Conservation (phyloP, 768 basidiomycete genomes). For the Heimioporus sp. region DNA sequence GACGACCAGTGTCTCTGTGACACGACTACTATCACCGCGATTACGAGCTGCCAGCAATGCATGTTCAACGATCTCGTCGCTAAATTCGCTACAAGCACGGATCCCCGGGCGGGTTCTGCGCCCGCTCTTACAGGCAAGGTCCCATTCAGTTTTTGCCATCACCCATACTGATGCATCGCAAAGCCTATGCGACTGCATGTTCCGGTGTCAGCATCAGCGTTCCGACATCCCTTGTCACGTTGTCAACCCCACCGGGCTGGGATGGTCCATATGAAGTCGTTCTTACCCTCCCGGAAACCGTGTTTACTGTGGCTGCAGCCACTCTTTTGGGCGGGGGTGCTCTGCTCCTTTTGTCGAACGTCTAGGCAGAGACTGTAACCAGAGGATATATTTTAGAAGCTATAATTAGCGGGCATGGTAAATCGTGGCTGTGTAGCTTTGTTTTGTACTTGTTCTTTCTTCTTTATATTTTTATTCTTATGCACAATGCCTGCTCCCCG, state of each 20-base stretch:
- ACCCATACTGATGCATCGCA: conserved; percentile 3
- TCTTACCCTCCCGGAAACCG: conserved; percentile 44
- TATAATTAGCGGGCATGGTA: too few species aligned
- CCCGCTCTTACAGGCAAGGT: conserved; percentile 53
- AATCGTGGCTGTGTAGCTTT: conserved; percentile 16
- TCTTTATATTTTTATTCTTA: neutral
- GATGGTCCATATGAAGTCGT: conserved; percentile 53
- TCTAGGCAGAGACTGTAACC: conserved; percentile 41
- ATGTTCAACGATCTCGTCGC: conserved; percentile 56
- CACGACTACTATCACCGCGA: conserved; percentile 35
- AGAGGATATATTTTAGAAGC: too few species aligned
- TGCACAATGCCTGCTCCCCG: conserved; percentile 14
- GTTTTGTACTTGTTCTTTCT: neutral
- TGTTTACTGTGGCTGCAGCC: conserved; percentile 43
- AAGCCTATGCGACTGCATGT: conserved; percentile 60
- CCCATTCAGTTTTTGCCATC: neutral
- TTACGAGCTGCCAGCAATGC: conserved; percentile 65
- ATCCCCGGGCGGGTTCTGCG: conserved; percentile 58
- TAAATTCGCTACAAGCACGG: conserved; percentile 45
- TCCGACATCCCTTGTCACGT: conserved; percentile 35
- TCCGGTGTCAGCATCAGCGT: conserved; percentile 37
- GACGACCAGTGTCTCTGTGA: conserved; percentile 56
- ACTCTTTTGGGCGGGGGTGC: conserved; percentile 47
- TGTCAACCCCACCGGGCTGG: conserved; percentile 53
- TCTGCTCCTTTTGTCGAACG: conserved; percentile 52